phyloP scores from a whole-genome alignment of 495 filamentous ascomycete genomes.

The Neurospora sp. region DNA sequence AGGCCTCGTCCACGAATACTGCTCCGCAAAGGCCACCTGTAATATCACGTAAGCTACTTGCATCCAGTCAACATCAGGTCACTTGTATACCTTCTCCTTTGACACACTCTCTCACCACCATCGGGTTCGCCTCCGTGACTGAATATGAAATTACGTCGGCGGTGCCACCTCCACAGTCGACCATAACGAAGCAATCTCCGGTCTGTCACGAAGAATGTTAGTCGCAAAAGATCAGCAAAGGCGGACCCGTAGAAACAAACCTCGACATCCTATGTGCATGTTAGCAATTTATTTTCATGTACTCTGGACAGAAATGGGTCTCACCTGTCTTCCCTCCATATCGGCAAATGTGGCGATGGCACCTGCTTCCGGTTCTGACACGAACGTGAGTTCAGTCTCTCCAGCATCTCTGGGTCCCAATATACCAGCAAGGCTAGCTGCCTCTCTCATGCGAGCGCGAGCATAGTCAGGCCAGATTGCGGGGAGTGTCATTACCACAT shows the following conservation, averaged over 20 bases:
- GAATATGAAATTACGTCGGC: constrained; percentile 15
- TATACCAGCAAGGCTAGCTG: constrained; percentile 10
- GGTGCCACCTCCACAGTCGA: constrained; percentile 16
- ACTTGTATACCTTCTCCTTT: constrained; percentile 5
- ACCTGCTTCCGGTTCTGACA: constrained; percentile 21
- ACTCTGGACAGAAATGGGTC: background rate
- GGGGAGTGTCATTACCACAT: constrained; percentile 18
- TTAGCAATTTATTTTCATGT: too few species aligned
- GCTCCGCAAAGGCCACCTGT: constrained; percentile 11
- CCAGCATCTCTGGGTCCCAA: constrained; percentile 1
- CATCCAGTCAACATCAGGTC: background rate
- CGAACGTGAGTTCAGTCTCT: constrained; percentile 7
- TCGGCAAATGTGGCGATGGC: constrained; percentile 11
- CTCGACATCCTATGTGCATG: too few species aligned
- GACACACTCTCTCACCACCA: constrained; percentile 11
- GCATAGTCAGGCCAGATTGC: constrained; percentile 22
- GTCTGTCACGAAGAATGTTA: background rate
- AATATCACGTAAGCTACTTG: background rate
- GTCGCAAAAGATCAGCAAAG: too few species aligned
- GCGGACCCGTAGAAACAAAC: too few species aligned
- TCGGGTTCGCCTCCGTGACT: background rate
- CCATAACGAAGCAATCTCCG: constrained; percentile 13
- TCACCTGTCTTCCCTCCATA: constrained; percentile 3
- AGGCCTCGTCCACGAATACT: constrained; percentile 12
- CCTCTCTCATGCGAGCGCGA: constrained; percentile 8